These are phyloP conservation scores for Hygrophorus russula DNA, from an alignment of 768 basidiomycete species.

Conservation along the genomic window DNA sequence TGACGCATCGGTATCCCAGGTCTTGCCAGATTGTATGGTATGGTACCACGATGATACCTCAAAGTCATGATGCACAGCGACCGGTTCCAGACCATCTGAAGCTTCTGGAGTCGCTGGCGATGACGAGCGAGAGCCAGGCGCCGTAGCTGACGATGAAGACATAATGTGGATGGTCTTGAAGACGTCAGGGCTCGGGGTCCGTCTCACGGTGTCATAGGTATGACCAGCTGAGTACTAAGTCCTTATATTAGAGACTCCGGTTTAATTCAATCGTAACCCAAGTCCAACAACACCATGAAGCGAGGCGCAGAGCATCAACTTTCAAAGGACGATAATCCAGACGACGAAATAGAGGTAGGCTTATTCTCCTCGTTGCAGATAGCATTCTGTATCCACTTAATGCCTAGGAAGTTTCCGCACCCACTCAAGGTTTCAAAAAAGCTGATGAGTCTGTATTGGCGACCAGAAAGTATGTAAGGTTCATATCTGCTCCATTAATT, in stretches of 20 bases:
- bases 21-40: conserved; percentile 30
- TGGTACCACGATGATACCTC: conserved; percentile 53
- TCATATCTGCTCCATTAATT: not conserved
- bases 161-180: conserved; percentile 18
- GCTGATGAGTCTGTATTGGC: conserved; percentile 49
- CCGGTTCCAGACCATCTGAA: conserved; percentile 38
- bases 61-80: conserved; percentile 36
- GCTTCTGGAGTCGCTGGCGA: conserved; percentile 64
- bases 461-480: conserved; percentile 39
- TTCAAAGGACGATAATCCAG: conserved; percentile 39
- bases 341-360: conserved; percentile 28
- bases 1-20: conserved; percentile 33
- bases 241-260: no score
- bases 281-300: conserved; percentile 37
- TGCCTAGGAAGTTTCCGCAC: conserved; percentile 29
- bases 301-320: conserved; percentile 66
- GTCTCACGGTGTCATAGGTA: not conserved
- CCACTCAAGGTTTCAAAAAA: conserved; percentile 35
- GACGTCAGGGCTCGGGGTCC: not conserved
- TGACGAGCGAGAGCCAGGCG: conserved; percentile 53
- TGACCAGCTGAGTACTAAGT: no score
- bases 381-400: conserved; percentile 1
- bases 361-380: conserved; percentile 8
- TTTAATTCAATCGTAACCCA: not conserved
- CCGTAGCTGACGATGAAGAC: conserved; percentile 50